A percentile compares a stretch with the other conserved stretches of the same genome.
Evolutionary conservation across 495 filamentous ascomycete species (phyloP).

Genomic region (Hypoxylon trugodes): DNA sequence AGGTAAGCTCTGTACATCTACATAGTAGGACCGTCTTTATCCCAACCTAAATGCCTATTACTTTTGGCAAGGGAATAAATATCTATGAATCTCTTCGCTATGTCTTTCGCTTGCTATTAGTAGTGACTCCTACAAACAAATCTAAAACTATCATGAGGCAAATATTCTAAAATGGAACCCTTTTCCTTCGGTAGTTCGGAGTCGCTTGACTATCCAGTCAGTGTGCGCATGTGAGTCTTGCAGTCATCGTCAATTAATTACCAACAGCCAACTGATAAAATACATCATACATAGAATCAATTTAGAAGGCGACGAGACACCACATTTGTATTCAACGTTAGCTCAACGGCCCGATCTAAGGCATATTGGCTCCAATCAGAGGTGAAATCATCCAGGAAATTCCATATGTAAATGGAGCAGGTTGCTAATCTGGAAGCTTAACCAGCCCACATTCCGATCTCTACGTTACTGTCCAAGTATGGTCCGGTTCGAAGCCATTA

Average conservation of each 20-base stretch:
- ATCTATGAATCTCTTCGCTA: neutral
- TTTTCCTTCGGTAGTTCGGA: conserved; percentile 93
- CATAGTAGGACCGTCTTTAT: too few relatives aligned
- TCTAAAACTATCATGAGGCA: conserved; percentile 15
- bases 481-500: conserved; percentile 94
- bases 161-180: conserved; percentile 73
- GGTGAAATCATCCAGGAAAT: too few relatives aligned
- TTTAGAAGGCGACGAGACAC: conserved; percentile 85
- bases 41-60: too few relatives aligned
- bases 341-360: conserved; percentile 78
- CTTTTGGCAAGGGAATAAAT: too few relatives aligned
- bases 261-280: conserved; percentile 16
- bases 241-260: neutral
- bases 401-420: too few relatives aligned
- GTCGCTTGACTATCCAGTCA: conserved; percentile 76
- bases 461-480: conserved; percentile 90
- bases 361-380: conserved; percentile 82
- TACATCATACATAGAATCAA: conserved; percentile 70
- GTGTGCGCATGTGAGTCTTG: conserved; percentile 77
- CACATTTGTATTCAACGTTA: conserved; percentile 79
- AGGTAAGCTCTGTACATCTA: too few relatives aligned
- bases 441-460: conserved; percentile 78
- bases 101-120: neutral
- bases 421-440: conserved; percentile 26
- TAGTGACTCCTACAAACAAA: neutral